phyloP scores from a whole-genome alignment of 371 early-diverging fungal genomes.

The Quaeritorhiza haematococci region DNA sequence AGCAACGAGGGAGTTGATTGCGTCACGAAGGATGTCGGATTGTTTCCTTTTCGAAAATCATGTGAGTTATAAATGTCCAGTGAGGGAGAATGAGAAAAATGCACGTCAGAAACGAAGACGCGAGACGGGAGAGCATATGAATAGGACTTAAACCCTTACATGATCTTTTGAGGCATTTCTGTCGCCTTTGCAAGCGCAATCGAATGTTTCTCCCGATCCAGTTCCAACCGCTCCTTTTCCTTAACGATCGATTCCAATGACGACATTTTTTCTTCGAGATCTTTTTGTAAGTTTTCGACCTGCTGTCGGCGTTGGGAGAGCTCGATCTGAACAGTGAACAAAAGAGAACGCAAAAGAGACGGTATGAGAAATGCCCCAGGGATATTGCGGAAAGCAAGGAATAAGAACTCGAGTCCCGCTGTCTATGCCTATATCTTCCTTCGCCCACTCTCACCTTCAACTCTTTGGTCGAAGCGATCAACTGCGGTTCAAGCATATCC shows the following conservation, averaged over 20 bases:
- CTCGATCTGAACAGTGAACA: too few relatives aligned
- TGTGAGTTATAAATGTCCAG: background rate
- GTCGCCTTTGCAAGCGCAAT: conserved; percentile 37
- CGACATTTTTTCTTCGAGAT: conserved; percentile 52
- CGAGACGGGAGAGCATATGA: too few relatives aligned
- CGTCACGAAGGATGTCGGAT: conserved; percentile 47
- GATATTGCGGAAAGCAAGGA: conserved; percentile 3
- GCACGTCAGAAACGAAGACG: background rate
- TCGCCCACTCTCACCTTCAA: conserved; percentile 37
- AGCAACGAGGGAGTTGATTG: conserved; percentile 39
- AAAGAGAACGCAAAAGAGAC: too few relatives aligned
- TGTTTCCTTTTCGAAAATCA: too few relatives aligned
- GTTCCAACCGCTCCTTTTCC: conserved; percentile 45
- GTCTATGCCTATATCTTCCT: too few relatives aligned
- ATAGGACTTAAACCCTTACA: conserved; percentile 23
- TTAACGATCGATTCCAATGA: conserved; percentile 36
- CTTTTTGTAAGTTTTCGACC: conserved; percentile 53
- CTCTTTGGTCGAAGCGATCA: conserved; percentile 51
- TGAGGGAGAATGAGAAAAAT: background rate
- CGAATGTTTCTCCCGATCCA: conserved; percentile 45
- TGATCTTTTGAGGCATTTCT: conserved; percentile 50
- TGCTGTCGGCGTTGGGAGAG: conserved; percentile 48
- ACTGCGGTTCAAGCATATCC: conserved; percentile 57
- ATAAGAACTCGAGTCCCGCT: background rate
- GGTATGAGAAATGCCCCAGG: too few relatives aligned